These are phyloP conservation scores for Diplosphaera chodatii DNA, from an alignment of 139 green algal genomes.

Conservation along the genomic window DNA sequence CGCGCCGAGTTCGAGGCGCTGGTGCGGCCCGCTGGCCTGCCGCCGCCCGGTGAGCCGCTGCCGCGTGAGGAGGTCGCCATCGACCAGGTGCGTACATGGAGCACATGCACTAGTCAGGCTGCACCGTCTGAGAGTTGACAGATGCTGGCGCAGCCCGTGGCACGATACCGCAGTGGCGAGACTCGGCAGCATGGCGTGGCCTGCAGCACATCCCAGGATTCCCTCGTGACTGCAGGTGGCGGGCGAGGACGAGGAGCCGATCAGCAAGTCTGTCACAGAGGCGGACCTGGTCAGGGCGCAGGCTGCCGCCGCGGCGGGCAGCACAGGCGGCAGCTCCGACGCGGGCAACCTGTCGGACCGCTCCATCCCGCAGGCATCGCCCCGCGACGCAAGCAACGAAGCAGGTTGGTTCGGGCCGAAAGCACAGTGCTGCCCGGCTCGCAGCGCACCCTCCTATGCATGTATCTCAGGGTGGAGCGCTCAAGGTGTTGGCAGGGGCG, in stretches of 20 bases:
- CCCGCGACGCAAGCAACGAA: neutral
- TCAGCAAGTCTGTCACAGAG: neutral
- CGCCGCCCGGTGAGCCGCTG: slow-evolving; percentile 2
- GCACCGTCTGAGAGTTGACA: too few species aligned
- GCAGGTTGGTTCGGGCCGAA: too few species aligned
- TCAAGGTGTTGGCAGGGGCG: too few species aligned
- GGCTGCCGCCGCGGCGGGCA: too few species aligned
- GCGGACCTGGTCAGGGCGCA: neutral
- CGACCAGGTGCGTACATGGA: neutral
- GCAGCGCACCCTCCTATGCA: too few species aligned
- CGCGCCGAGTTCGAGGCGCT: slow-evolving; percentile 1
- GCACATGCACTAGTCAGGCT: too few species aligned
- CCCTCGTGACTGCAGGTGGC: neutral
- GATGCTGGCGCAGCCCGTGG: too few species aligned
- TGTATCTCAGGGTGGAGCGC: too few species aligned
- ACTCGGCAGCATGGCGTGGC: too few species aligned
- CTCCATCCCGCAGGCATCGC: neutral
- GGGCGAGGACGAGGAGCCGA: neutral
- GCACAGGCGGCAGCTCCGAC: neutral
- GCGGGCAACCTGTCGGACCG: neutral
- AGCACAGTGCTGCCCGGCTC: too few species aligned
- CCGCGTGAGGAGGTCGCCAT: neutral
- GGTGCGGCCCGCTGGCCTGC: neutral
- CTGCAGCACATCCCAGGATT: too few species aligned
- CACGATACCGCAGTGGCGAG: too few species aligned